Evolutionary conservation across 345 rosid species (phyloP).

Genomic region (Gossypium sturtianum): DNA sequence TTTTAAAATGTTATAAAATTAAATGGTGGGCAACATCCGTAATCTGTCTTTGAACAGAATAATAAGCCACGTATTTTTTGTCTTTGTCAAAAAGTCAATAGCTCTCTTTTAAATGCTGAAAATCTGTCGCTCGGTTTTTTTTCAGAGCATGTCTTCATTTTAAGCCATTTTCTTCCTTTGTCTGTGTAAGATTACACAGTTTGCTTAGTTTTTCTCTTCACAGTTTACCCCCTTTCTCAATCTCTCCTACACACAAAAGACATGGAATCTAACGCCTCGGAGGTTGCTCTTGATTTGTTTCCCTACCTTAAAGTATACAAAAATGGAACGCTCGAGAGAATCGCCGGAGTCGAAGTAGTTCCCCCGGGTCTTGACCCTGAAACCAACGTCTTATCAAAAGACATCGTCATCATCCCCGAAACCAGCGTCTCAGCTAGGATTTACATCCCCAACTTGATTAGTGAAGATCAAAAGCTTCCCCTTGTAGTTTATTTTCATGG

Average conservation of each 20-base stretch:
- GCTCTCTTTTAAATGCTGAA: not conserved
- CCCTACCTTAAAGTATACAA: constrained; percentile 55
- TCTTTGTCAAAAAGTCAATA: not conserved
- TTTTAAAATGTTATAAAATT: too few relatives aligned
- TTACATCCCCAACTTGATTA: constrained; percentile 40
- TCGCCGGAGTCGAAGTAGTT: constrained; percentile 42
- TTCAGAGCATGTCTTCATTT: not conserved
- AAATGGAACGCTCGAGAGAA: constrained; percentile 58
- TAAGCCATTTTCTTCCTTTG: not conserved
- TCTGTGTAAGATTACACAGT: not conserved
- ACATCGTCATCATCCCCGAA: constrained; percentile 43
- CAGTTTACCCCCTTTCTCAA: not conserved
- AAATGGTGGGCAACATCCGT: too few relatives aligned
- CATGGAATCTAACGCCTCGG: constrained; percentile 39
- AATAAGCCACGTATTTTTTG: too few relatives aligned
- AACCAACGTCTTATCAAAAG: constrained; percentile 55
- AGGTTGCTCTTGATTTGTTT: constrained; percentile 40
- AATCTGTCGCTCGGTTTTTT: not conserved
- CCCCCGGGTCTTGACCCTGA: constrained; percentile 55
- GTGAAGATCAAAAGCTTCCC: constrained; percentile 38
- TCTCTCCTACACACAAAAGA: not conserved
- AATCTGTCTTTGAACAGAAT: too few relatives aligned
- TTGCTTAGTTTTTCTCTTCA: not conserved
- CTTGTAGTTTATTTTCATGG: constrained; percentile 75
- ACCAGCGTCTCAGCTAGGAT: constrained; percentile 53